These are phyloP conservation scores for Drechslerella dactyloides DNA, from an alignment of 2,329 filamentous ascomycete genomes.

Conservation along the genomic window DNA sequence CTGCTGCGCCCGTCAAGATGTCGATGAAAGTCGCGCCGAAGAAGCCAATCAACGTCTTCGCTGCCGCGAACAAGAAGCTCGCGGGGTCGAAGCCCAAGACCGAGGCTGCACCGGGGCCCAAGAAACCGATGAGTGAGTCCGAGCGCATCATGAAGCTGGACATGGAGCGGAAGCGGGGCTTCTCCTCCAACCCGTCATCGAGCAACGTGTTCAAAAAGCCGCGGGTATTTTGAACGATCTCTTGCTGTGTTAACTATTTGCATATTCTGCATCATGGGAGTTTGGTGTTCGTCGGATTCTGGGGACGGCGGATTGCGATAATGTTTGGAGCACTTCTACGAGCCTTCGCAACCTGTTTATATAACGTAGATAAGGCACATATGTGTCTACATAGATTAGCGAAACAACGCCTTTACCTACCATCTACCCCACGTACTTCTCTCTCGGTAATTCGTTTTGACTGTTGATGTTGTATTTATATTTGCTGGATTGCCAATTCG, in stretches of 20 bases:
- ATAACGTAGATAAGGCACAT: neutral
- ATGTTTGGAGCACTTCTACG: too few relatives aligned
- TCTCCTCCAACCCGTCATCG: slow-evolving; percentile 57
- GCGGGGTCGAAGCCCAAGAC: slow-evolving; percentile 64
- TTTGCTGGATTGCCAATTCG: neutral
- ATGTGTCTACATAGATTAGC: too few relatives aligned
- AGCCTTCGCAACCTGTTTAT: too few relatives aligned
- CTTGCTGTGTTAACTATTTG: neutral
- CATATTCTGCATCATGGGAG: neutral
- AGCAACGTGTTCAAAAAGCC: slow-evolving; percentile 53
- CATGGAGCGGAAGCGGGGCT: slow-evolving; percentile 71
- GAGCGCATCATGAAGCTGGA: slow-evolving; percentile 90
- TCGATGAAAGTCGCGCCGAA: slow-evolving; percentile 72
- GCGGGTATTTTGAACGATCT: slow-evolving; percentile 21
- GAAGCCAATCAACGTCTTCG: slow-evolving; percentile 79
- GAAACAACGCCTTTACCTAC: neutral
- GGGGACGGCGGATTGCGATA: too few relatives aligned
- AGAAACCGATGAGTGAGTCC: slow-evolving; percentile 81
- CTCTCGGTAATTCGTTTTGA: too few relatives aligned
- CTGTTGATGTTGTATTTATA: too few relatives aligned
- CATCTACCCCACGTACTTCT: too few relatives aligned
- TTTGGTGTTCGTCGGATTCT: slow-evolving; percentile 8
- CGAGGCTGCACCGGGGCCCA: slow-evolving; percentile 63
- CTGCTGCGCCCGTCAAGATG: slow-evolving; percentile 59
- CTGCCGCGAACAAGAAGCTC: slow-evolving; percentile 69